A percentile compares a stretch with the other conserved stretches of the same genome.
Conservation (phyloP, 2,329 filamentous ascomycete species). For the Volutella citrinella region DNA sequence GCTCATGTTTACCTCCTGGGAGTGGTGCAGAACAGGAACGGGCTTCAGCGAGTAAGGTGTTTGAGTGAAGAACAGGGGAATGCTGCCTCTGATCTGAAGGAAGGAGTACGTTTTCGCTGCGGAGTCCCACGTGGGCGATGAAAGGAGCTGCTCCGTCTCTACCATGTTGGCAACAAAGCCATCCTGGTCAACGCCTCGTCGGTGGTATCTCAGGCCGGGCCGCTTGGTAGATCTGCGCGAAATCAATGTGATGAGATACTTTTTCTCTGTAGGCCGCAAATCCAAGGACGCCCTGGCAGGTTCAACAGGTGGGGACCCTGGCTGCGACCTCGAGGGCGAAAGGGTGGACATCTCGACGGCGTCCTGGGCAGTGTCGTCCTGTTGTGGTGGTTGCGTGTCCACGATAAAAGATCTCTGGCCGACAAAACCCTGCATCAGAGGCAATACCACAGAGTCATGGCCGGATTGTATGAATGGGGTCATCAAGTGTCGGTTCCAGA, state of each 20-base stretch:
- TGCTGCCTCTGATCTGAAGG: conserved; percentile 83
- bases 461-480: conserved; percentile 72
- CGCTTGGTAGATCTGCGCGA: conserved; percentile 85
- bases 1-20: conserved; percentile 69
- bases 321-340: conserved; percentile 25
- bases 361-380: conserved; percentile 43
- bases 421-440: conserved; percentile 91
- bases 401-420: conserved; percentile 80
- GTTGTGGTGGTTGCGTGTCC: conserved; percentile 57
- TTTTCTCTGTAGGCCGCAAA: conserved; percentile 47
- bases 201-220: conserved; percentile 84
- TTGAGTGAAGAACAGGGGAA: conserved; percentile 93
- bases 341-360: conserved; percentile 45
- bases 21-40: conserved; percentile 77
- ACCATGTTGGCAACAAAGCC: conserved; percentile 87
- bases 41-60: conserved; percentile 93
- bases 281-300: conserved; percentile 33
- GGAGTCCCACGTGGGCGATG: conserved; percentile 62
- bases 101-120: conserved; percentile 72
- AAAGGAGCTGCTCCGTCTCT: conserved; percentile 93
- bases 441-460: conserved; percentile 69
- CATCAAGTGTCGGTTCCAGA: conserved; percentile 84
- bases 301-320: conserved; percentile 23
- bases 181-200: conserved; percentile 85
- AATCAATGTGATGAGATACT: conserved; percentile 81